Base-by-base conservation (phyloP, 225 moss, liverwort and hornwort genomes). In the Polytrichum commune region DNA sequence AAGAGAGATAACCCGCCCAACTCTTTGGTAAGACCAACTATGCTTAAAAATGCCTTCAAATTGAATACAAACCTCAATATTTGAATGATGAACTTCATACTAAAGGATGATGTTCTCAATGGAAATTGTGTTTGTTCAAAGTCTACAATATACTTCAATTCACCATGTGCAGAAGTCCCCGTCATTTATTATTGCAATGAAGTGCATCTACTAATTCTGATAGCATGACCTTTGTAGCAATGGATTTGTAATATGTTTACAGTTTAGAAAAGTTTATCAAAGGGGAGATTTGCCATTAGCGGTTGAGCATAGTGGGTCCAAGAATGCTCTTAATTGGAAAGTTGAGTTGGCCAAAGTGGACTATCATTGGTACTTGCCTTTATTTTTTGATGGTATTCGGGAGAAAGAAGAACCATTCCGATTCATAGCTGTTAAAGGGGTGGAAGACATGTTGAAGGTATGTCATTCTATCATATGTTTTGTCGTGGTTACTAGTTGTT, bases 231-330 rank as follows among this genome's bases (percentile, higher is more conserved):
- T 53, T 53, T 28, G 18, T 54, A 9, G 26, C 53, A 60, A 54
- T 27, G 10, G 26, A 73, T 54, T 32, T 53, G 16, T 66, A 33
- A 25, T 5, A 61, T 53, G 20, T n/a, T 27, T 27, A 53, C 58
- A 92, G 89, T 95, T 95, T 74, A 88, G 92, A 53, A 95, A 92
- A 83, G 92, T 89, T 33, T 95, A 95, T 60, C 90, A 95, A 72
- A 81, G 92, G 73, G 92, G 95, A 63, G 92, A 95, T 73, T 78
- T 95, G 76, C 95, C 92, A 0, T 74, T 95, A 70, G 80, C 89
- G 2, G 65, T 95, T 5, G 89, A 91, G 72, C 88, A 91, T 33
- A 92, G 87, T n/a, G 80, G 89, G 5, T 85, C 90, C 3, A 91
- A 89, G 71, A 73, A 92, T 20, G 71, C 74, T 62, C 91, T 95